Evolutionary conservation across 1,139 yeast species (phyloP).

Genomic region (Hansenula anomala): DNA sequence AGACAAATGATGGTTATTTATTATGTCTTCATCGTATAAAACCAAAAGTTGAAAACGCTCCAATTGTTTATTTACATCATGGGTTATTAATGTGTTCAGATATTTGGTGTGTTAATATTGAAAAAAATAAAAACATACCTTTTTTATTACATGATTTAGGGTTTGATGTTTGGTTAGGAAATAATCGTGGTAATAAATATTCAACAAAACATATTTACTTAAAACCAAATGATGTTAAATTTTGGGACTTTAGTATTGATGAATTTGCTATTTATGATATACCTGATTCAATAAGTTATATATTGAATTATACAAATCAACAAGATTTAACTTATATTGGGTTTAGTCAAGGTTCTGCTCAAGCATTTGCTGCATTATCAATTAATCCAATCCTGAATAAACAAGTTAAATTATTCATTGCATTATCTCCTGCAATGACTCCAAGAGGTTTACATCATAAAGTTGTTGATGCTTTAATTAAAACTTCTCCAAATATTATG

Average conservation of each 20-base stretch:
- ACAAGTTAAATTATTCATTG: slow-evolving; percentile 68
- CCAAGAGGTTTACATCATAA: slow-evolving; percentile 80
- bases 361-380: slow-evolving; percentile 73
- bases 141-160: slow-evolving; percentile 43
- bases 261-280: slow-evolving; percentile 73
- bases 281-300: slow-evolving; percentile 60
- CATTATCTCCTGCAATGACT: slow-evolving; percentile 91
- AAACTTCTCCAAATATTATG: slow-evolving; percentile 73
- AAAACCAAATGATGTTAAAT: slow-evolving; percentile 37
- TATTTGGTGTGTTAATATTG: slow-evolving; percentile 75
- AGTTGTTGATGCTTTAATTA: slow-evolving; percentile 69
- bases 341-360: slow-evolving; percentile 1
- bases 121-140: slow-evolving; percentile 64
- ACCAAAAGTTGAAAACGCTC: slow-evolving; percentile 35
- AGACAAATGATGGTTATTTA: slow-evolving; percentile 49
- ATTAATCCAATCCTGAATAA: slow-evolving; percentile 64
- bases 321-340: slow-evolving; percentile 36
- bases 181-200: slow-evolving; percentile 87
- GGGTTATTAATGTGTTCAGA: slow-evolving; percentile 91
- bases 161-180: slow-evolving; percentile 77
- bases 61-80: slow-evolving; percentile 78
- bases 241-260: slow-evolving; percentile 52
- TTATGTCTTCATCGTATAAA: slow-evolving; percentile 49
- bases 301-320: slow-evolving; percentile 37
- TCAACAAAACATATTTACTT: slow-evolving; percentile 46